phyloP scores from a whole-genome alignment of 2,329 filamentous ascomycete species.

The Penicillium digitatum region DNA sequence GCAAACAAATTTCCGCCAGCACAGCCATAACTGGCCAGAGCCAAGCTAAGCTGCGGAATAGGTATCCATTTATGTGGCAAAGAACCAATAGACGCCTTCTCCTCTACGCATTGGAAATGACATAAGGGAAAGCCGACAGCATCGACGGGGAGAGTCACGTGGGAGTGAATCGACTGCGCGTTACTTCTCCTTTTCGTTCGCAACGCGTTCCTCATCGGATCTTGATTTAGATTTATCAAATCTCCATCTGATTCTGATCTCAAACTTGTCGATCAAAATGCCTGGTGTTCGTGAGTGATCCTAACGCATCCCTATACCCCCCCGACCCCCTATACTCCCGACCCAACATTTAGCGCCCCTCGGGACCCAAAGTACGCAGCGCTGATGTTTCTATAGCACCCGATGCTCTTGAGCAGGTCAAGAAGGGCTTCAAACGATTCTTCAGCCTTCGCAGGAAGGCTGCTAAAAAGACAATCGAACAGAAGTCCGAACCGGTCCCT shows the following conservation, averaged over 20 bases:
- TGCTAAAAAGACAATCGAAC: background rate
- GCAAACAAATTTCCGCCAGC: background rate
- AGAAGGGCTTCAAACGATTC: conserved; percentile 9
- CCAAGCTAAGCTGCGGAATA: conserved; percentile 4
- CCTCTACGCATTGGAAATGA: background rate
- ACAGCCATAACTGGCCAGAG: conserved; percentile 7
- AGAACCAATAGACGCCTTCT: background rate
- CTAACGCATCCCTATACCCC: background rate
- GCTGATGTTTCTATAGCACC: background rate
- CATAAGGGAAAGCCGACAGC: background rate
- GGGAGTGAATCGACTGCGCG: background rate
- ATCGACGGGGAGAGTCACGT: background rate
- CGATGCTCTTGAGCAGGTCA: conserved; percentile 6
- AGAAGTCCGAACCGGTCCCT: background rate
- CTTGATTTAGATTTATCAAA: background rate
- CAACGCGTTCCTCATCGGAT: background rate
- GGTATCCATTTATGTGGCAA: background rate
- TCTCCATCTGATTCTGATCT: background rate
- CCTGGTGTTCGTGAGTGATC: conserved; percentile 10
- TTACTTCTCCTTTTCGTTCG: conserved; percentile 5
- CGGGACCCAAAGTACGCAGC: background rate
- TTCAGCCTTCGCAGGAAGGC: conserved; percentile 9
- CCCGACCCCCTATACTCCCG: background rate
- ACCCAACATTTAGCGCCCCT: background rate
- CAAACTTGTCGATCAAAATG: background rate